phyloP scores from a whole-genome alignment of 441 rosid species.

The Populus hybrid region DNA sequence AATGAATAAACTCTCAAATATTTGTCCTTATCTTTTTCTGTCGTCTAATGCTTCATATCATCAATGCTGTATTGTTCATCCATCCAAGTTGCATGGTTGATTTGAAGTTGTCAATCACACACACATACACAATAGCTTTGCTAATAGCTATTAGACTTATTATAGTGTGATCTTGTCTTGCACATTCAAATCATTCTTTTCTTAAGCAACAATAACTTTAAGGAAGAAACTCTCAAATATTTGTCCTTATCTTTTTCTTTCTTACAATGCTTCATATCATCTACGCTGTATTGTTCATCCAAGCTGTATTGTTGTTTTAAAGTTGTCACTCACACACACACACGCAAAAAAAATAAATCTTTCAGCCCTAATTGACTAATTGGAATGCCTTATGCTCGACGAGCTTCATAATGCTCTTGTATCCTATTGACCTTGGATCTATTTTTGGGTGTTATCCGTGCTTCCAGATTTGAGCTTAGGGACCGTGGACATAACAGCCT shows the following conservation, averaged over 20 bases:
- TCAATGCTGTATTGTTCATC: conserved; percentile 4
- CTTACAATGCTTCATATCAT: neutral
- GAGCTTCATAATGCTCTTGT: neutral
- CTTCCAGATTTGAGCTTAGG: conserved; percentile 26
- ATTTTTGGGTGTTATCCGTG: neutral
- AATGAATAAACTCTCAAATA: neutral
- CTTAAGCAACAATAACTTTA: neutral
- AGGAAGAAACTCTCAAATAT: conserved; percentile 1
- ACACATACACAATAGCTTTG: neutral
- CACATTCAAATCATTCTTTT: neutral
- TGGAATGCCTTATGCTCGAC: conserved; percentile 1
- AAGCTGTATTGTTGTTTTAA: neutral
- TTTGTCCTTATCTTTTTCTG: neutral
- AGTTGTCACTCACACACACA: neutral
- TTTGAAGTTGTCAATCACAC: neutral
- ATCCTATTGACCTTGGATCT: neutral
- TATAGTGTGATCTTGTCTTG: neutral
- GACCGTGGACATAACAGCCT: conserved; percentile 21
- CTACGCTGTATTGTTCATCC: conserved; percentile 1
- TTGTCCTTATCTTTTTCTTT: neutral
- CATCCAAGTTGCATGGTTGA: neutral
- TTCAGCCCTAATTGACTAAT: neutral
- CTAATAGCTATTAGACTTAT: neutral
- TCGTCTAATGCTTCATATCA: neutral
- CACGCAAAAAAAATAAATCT: neutral